Conservation (phyloP, 139 green algal species). For the Gonium pectorale region DNA sequence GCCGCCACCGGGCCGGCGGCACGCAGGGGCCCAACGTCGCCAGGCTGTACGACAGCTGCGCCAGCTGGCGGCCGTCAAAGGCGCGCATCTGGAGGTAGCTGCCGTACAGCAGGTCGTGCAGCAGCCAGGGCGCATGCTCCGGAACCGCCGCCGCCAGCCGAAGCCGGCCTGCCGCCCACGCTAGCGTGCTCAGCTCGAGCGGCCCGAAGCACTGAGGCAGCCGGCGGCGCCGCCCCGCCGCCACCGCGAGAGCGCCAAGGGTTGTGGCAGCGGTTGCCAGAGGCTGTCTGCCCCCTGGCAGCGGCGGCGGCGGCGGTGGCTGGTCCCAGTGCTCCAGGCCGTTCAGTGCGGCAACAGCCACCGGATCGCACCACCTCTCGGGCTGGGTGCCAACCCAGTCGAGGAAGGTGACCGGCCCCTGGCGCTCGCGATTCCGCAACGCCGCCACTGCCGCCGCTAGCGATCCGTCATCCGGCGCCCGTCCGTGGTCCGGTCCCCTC, state of each 20-base stretch:
- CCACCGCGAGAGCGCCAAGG: no score
- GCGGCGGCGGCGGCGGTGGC: not conserved
- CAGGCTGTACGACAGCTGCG: constrained; percentile 33
- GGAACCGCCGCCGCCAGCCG: not conserved
- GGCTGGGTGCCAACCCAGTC: constrained; percentile 1
- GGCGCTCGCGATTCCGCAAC: no score
- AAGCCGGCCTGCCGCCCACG: constrained; percentile 31
- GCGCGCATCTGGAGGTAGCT: not conserved
- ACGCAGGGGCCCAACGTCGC: not conserved
- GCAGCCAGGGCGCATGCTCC: constrained; percentile 8
- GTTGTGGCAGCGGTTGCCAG: no score
- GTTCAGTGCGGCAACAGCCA: not conserved
- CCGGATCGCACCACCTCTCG: not conserved
- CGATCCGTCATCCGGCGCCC: no score
- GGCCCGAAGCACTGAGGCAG: constrained; percentile 4
- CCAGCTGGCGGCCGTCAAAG: constrained; percentile 38
- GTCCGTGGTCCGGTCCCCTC: not conserved
- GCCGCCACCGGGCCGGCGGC: constrained; percentile 6
- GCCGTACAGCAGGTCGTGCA: constrained; percentile 16
- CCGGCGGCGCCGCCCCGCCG: not conserved
- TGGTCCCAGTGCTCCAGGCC: constrained; percentile 7
- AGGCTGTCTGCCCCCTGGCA: no score
- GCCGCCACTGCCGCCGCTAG: no score
- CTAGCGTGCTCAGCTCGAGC: constrained; percentile 15
- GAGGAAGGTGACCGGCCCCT: not conserved